Evolutionary conservation across 495 filamentous ascomycete genomes (phyloP).

Genomic region (Podospora fimiseda): DNA sequence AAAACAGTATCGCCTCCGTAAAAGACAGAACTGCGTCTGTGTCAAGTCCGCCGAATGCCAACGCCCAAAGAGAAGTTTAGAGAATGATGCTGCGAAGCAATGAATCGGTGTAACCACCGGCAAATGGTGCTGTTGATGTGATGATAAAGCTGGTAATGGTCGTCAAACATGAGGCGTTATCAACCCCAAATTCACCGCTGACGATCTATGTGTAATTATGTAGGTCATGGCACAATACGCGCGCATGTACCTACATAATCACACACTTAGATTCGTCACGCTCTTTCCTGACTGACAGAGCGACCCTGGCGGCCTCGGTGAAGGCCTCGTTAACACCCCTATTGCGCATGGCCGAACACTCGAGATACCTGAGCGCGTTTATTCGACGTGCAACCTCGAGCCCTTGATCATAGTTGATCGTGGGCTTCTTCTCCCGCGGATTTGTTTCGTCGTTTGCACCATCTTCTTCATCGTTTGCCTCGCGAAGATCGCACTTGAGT

Average conservation of each 20-base stretch:
- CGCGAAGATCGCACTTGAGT: conserved; percentile 91
- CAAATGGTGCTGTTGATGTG: neutral
- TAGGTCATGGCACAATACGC: neutral
- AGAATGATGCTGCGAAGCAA: neutral
- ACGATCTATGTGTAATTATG: too few relatives aligned
- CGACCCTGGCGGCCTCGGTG: conserved; percentile 96
- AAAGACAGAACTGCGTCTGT: too few relatives aligned
- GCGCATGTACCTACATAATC: conserved; percentile 44
- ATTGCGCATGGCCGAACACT: conserved; percentile 97
- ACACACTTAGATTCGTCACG: conserved; percentile 49
- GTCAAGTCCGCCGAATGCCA: too few relatives aligned
- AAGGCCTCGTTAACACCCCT: conserved; percentile 97
- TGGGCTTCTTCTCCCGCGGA: conserved; percentile 55
- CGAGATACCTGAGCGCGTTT: conserved; percentile 83
- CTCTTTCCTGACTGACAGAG: conserved; percentile 74
- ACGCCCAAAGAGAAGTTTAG: neutral
- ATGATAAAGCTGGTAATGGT: neutral
- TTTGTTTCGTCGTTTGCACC: conserved; percentile 35
- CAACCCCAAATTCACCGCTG: too few relatives aligned
- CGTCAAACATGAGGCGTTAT: too few relatives aligned
- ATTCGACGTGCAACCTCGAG: conserved; percentile 89
- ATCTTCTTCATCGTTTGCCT: conserved; percentile 54
- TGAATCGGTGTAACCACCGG: neutral
- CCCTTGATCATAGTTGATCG: conserved; percentile 89
- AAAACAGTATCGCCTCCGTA: neutral